Base-by-base conservation (phyloP, 2,329 filamentous ascomycete species). In the Pseudogymnoascus sp. region DNA sequence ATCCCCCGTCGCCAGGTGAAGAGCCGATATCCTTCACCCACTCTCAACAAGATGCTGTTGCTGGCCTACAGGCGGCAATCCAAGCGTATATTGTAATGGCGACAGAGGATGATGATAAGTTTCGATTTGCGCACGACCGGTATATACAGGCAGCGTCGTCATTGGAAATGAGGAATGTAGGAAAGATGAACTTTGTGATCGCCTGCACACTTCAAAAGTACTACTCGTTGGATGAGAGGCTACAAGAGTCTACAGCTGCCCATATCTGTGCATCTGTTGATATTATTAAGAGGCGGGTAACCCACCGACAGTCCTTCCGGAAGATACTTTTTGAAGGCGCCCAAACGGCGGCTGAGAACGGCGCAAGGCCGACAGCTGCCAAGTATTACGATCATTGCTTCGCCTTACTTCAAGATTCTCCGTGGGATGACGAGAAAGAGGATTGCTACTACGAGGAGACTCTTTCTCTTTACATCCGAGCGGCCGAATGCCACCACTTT, bases 141-240 rank as follows among this genome's bases (percentile, higher is more conserved):
- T 96, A 96, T 70, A 82, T 92, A 60, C 86, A 89, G 71, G 91
- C 90, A 14, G 87, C 91, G 5, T 80, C 83, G 12, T 82, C 84
- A 4, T 78, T 96, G 60, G 85, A 83, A 65, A 87, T 93, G 71
- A 86, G 84, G 70, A 86, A 89, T 62, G 78, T 83, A 21, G 79
- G 83, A 18, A 89, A 89, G 68, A 97, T 97, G 93, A 92, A 97
- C 74, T 97, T 93, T 69, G 86, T 92, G 52, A 91, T 97, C 69
- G 89, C 90, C 0, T 88, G 91, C 71, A 88, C 88, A 0, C 84
- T 97, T 67, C 84, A 93, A 73, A 89, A 89, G 68, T 88, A 92
- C 68, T 85, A 83, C 64, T 71, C 78, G 6, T 75, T 82, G 23
- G 86, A 91, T 64, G 79, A 83, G 1, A 81, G 81, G 59, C 81